Base-by-base conservation (phyloP, 2,329 filamentous ascomycete species). In the Cladosporium phlei region DNA sequence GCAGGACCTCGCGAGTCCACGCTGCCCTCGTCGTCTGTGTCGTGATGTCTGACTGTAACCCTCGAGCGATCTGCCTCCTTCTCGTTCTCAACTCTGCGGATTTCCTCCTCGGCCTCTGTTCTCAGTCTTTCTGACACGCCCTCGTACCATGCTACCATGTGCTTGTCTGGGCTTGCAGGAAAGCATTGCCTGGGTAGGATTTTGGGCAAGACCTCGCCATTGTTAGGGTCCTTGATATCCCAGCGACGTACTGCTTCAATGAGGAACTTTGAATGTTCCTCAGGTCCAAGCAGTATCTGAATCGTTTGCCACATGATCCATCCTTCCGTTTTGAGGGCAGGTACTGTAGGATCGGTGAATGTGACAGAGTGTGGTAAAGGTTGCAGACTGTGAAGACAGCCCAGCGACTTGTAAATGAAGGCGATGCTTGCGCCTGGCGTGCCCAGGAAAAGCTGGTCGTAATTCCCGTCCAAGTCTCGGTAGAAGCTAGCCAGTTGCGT, bases 221-320 rank as follows among this genome's bases (percentile, higher is more conserved):
- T 88, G 33, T 81, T 78, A 0, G 85, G 85, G 58, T 94, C 80
- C 50, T 77, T 79, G 49, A 97, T 76, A 27, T 80, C 75, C 78
- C 89, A 96, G 53, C 85, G 75, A 51, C 77, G 77, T 3, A 95
- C 85, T 0, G 89, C 88, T 59, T 80, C 83, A 59, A 93, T 88
- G 19, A 98, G 67, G 58, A 89, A 91, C 0, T 81, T 80, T 1
- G 89, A 85, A 69, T 97, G 90, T 58, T 94, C 87, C 56, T 93
- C 85, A 0, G 93, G 93, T 2, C 83, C 86, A 2, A 97, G 77
- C 27, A 97, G 72, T 17, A 95, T 77, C 69, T 97, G 88, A 46
- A 97, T 86, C 0, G 87, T 88, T 70, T 95, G 85, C 91, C 91
- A 98, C 64, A 88, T 83, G 33, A 91, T 86, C 65, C 95, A 98